Evolutionary conservation across 352 stramenopile species (phyloP).

Genomic region (Phytophthora foliorum): DNA sequence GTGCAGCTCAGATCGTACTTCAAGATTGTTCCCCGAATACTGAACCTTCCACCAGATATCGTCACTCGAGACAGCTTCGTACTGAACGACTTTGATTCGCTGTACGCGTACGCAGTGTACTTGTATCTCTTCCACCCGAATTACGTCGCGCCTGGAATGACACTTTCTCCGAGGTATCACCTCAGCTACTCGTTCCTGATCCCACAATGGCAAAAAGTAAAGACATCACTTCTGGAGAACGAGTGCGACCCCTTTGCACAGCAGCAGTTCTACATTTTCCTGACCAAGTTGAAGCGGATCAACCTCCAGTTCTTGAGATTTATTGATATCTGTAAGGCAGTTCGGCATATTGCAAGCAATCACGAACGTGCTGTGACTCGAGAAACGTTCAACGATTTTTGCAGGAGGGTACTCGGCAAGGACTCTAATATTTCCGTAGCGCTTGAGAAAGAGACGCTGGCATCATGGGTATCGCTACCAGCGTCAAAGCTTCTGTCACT

Average conservation of each 20-base stretch:
- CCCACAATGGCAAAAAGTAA: constrained; percentile 78
- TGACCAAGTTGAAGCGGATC: constrained; percentile 73
- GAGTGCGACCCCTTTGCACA: constrained; percentile 74
- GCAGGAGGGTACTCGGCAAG: constrained; percentile 67
- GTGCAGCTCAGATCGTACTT: constrained; percentile 81
- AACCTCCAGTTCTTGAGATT: constrained; percentile 72
- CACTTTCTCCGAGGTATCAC: constrained; percentile 59
- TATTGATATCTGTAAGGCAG: constrained; percentile 57
- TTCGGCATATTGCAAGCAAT: constrained; percentile 59
- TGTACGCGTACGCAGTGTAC: constrained; percentile 74
- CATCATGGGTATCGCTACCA: constrained; percentile 63
- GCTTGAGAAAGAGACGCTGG: constrained; percentile 77
- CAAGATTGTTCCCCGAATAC: constrained; percentile 57
- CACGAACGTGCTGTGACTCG: constrained; percentile 59
- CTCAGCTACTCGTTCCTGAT: constrained; percentile 64
- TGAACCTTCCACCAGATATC: constrained; percentile 71
- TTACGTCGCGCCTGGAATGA: constrained; percentile 56
- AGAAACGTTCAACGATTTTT: constrained; percentile 78
- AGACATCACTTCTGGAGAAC: constrained; percentile 62
- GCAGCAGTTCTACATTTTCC: constrained; percentile 81
- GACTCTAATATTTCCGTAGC: constrained; percentile 78
- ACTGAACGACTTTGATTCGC: constrained; percentile 78
- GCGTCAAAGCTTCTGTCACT: constrained; percentile 57
- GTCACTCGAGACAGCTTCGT: constrained; percentile 76
- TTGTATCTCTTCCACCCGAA: constrained; percentile 76